Evolutionary conservation across 495 filamentous ascomycete species (phyloP).

Genomic region (Neurospora sublineolata): DNA sequence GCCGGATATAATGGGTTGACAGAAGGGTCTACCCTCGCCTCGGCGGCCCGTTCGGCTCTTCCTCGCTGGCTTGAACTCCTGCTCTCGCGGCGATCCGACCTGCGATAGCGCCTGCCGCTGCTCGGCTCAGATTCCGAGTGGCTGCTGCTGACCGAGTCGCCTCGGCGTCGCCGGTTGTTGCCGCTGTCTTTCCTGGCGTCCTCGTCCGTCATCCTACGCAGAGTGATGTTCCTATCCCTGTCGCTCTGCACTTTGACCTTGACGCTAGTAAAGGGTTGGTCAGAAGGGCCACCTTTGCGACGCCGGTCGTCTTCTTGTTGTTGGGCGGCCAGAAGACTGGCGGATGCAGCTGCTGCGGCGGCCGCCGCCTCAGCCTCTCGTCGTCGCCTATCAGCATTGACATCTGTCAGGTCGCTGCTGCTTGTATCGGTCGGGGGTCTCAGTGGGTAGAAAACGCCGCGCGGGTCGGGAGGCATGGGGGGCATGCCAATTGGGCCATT

Average conservation of each 20-base stretch:
- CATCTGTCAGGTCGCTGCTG: slow-evolving; percentile 31
- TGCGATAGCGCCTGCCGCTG: slow-evolving; percentile 30
- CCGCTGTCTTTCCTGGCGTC: slow-evolving; percentile 43
- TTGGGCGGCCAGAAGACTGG: slow-evolving; percentile 26
- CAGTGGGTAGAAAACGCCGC: slow-evolving; percentile 48
- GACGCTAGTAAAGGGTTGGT: slow-evolving; percentile 48
- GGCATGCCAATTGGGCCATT: slow-evolving; percentile 31
- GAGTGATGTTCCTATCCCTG: slow-evolving; percentile 61
- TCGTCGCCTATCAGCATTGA: slow-evolving; percentile 24
- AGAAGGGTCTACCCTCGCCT: slow-evolving; percentile 21
- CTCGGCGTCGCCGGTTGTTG: slow-evolving; percentile 21
- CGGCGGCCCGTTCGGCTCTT: slow-evolving; percentile 29
- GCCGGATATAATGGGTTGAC: slow-evolving; percentile 2
- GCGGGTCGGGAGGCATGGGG: slow-evolving; percentile 39
- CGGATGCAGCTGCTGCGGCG: slow-evolving; percentile 37
- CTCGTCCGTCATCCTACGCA: slow-evolving; percentile 68
- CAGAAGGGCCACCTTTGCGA: slow-evolving; percentile 32
- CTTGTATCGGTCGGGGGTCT: slow-evolving; percentile 37
- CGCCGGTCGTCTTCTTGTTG: slow-evolving; percentile 22
- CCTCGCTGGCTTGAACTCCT: slow-evolving; percentile 28
- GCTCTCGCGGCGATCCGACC: slow-evolving; percentile 9
- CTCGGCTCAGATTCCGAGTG: slow-evolving; percentile 34
- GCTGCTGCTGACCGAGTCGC: slow-evolving; percentile 38
- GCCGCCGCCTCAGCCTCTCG: slow-evolving; percentile 38
- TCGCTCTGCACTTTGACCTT: slow-evolving; percentile 75